Percentiles rank a stretch among this genome's conserved stretches.
These are phyloP conservation scores for Alternaria hordeiaustralica DNA, from an alignment of 2,329 filamentous ascomycete genomes.

Conservation along the genomic window DNA sequence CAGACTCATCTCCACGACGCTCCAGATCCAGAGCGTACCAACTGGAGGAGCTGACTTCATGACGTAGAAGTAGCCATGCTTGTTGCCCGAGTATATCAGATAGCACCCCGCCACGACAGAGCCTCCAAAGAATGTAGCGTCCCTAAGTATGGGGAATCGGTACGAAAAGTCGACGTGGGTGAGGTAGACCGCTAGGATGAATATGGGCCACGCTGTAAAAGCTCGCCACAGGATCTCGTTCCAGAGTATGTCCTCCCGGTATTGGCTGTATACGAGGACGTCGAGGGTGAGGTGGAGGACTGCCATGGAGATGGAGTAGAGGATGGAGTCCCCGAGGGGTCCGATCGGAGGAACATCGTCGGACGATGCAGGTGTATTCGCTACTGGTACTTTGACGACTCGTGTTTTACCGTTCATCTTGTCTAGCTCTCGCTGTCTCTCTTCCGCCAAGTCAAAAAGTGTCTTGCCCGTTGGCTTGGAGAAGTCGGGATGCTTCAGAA, in stretches of 20 bases:
- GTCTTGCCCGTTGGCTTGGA: constrained; percentile 68
- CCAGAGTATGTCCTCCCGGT: constrained; percentile 71
- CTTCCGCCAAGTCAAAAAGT: constrained; percentile 74
- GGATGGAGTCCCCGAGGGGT: constrained; percentile 55
- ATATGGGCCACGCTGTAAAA: constrained; percentile 52
- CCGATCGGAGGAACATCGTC: constrained; percentile 51
- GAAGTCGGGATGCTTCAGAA: constrained; percentile 73
- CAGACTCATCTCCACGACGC: constrained; percentile 83
- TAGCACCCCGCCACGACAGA: constrained; percentile 74
- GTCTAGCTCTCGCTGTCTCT: constrained; percentile 58
- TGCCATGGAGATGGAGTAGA: constrained; percentile 64
- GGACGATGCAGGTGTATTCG: constrained; percentile 18
- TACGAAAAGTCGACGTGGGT: constrained; percentile 50
- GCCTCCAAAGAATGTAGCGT: constrained; percentile 67
- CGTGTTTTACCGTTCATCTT: constrained; percentile 54
- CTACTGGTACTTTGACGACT: constrained; percentile 44
- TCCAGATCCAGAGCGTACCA: constrained; percentile 92
- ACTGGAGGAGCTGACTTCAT: constrained; percentile 92
- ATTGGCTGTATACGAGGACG: constrained; percentile 80
- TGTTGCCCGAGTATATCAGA: constrained; percentile 81
- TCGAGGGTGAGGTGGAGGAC: constrained; percentile 81
- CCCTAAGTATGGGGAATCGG: constrained; percentile 53
- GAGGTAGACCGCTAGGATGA: constrained; percentile 55
- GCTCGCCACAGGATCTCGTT: constrained; percentile 60
- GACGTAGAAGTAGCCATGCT: constrained; percentile 79